Evolutionary conservation across 352 stramenopile species (phyloP).

Genomic region (Globisporangium irregulare): DNA sequence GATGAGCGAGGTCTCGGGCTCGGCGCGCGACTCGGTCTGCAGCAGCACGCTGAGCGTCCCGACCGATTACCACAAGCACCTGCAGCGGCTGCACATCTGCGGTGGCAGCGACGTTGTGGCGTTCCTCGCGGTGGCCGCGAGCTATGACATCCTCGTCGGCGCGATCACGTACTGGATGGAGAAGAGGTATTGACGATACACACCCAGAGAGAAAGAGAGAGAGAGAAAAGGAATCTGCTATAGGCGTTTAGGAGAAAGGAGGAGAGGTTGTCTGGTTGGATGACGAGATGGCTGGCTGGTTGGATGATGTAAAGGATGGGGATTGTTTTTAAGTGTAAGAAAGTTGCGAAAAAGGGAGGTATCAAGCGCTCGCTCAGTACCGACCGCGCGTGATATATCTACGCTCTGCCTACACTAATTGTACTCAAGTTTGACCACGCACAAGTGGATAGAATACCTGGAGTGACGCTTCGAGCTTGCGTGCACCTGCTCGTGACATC

Average conservation of each 20-base stretch:
- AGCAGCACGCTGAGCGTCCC: conserved; percentile 77
- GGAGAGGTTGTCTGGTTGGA: background rate
- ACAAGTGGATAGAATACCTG: background rate
- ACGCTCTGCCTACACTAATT: background rate
- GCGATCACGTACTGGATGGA: conserved; percentile 75
- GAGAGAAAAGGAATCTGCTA: background rate
- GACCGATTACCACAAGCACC: conserved; percentile 59
- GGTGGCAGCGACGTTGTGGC: conserved; percentile 72
- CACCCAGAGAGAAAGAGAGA: background rate
- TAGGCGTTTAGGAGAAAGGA: background rate
- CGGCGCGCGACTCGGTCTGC: conserved; percentile 53
- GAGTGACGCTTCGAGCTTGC: background rate
- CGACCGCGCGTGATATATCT: too few relatives aligned
- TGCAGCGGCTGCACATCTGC: conserved; percentile 72
- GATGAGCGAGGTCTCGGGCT: conserved; percentile 69
- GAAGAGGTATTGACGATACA: conserved; percentile 48
- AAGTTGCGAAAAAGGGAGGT: background rate
- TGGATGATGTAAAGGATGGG: too few relatives aligned
- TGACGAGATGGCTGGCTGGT: background rate
- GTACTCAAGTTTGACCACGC: too few relatives aligned
- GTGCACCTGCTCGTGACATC: background rate
- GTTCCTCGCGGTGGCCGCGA: conserved; percentile 65
- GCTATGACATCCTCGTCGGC: conserved; percentile 77
- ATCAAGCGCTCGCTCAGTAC: background rate
- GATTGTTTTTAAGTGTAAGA: conserved; percentile 3